Evolutionary conservation across 1,284 basidiomycete species (phyloP), one percentile per base, ranked within the genome.

Genomic region (Trichosporon ovoides): DNA sequence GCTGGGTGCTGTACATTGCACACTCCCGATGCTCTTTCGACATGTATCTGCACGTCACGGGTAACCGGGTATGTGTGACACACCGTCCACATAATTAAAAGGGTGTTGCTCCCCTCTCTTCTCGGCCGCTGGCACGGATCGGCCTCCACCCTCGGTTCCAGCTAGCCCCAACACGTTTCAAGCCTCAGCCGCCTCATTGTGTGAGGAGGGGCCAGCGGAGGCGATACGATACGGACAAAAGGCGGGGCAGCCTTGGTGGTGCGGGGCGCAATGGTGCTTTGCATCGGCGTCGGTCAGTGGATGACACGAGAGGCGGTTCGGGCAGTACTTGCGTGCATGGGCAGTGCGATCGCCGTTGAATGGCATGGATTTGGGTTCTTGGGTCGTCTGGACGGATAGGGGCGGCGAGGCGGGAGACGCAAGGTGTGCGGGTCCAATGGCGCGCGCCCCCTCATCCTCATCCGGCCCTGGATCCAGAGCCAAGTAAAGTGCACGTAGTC

Each of bases 151-250:
- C 24, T 48, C 24, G 24, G 43, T 48, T 48, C 43, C 43, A 31
- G 28, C 43, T 31, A 48, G 43, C 22, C 43, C 43, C 43, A 48
- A 28, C 43, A 48, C 43, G 43, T 48, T 48, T 48, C 43, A 48
- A 48, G 43, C 43, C 43, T 48, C 43, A 31, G 28, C 28, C 28
- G 43, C 43, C 43, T 48, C 43, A n/a, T 48, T 48, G 43, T 48
- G 22, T 48, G 22, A 48, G 40, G 16, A 20, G 40, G 22, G 40
- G 40, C 22, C 22, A 5, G 40, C 40, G 40, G n/a, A n/a, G n/a
- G n/a, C n/a, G n/a, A n/a, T n/a, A n/a, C 5, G 20, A 46, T 5
- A 28, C 22, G 40, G 22, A 12, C 20, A 28, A 14, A 12, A 48
- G 24, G 28, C 24, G 43, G 14, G 13, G 43, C 13, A 6, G 43